Evolutionary conservation across 169 alveolate species (phyloP).

Genomic region (Blepharisma undulans): DNA sequence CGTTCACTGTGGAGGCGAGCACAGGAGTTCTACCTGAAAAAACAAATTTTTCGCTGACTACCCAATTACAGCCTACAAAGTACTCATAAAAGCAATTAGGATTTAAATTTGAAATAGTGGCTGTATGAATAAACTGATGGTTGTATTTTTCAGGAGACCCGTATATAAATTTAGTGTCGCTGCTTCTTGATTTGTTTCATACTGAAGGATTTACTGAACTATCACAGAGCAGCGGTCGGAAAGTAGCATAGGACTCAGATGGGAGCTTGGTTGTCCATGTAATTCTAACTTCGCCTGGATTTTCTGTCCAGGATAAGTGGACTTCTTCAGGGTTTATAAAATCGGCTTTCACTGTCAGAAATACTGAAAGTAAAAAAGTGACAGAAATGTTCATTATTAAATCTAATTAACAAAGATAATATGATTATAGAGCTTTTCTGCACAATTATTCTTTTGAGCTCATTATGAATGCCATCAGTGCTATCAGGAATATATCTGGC

Average conservation of each 20-base stretch:
- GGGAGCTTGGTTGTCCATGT: slow-evolving; percentile 16
- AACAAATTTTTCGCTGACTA: not conserved
- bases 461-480: not conserved
- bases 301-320: slow-evolving; percentile 23
- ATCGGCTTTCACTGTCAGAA: not conserved
- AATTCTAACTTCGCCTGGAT: not conserved
- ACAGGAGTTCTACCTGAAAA: slow-evolving; percentile 21
- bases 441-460: not conserved
- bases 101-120: not conserved
- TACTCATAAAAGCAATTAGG: slow-evolving; percentile 9
- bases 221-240: not conserved
- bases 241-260: not conserved
- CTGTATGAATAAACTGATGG: slow-evolving; percentile 6
- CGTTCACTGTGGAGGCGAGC: not conserved
- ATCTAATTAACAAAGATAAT: not conserved
- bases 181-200: not conserved
- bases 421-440: not conserved
- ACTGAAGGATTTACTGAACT: not conserved
- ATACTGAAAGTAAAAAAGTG: not conserved
- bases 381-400: not conserved
- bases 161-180: not conserved
- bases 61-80: not conserved
- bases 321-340: slow-evolving; percentile 19
- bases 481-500: not conserved
- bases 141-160: not conserved